Conservation (phyloP, 1,284 basidiomycete species). For the Chondrostereum purpureum region DNA sequence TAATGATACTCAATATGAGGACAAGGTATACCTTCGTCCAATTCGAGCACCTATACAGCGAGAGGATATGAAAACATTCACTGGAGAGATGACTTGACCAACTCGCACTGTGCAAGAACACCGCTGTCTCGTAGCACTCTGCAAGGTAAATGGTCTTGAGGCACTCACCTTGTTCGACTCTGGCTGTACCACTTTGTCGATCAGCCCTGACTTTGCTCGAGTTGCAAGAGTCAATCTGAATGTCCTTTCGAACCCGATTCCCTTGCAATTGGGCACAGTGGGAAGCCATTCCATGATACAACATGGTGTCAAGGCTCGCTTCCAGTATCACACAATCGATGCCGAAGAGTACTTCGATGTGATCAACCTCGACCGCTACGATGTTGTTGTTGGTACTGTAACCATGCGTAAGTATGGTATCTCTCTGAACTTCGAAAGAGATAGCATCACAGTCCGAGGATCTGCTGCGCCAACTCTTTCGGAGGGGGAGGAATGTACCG, state of each 20-base stretch:
- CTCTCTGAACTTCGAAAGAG: slow-evolving; percentile 19
- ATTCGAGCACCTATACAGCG: too few relatives aligned
- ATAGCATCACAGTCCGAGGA: slow-evolving; percentile 11
- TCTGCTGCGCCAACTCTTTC: slow-evolving; percentile 8
- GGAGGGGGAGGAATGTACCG: slow-evolving; percentile 11
- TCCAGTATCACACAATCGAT: slow-evolving; percentile 18
- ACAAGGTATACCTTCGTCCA: too few relatives aligned
- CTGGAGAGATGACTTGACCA: too few relatives aligned
- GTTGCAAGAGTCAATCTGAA: not conserved
- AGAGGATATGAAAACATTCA: too few relatives aligned
- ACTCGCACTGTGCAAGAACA: too few relatives aligned
- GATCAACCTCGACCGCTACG: slow-evolving; percentile 25
- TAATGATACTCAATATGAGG: too few relatives aligned
- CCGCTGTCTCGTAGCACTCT: too few relatives aligned
- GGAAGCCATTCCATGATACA: not conserved
- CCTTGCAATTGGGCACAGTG: not conserved
- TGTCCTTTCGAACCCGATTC: not conserved
- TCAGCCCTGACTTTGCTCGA: not conserved
- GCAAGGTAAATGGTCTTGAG: too few relatives aligned
- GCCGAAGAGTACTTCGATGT: slow-evolving; percentile 21
- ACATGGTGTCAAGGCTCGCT: too few relatives aligned
- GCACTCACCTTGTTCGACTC: too few relatives aligned
- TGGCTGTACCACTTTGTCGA: not conserved
- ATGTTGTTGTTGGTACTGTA: slow-evolving; percentile 23
- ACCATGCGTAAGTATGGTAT: slow-evolving; percentile 20